Base-by-base conservation (phyloP, 495 filamentous ascomycete species). In the Mytilinidion resinicola region DNA sequence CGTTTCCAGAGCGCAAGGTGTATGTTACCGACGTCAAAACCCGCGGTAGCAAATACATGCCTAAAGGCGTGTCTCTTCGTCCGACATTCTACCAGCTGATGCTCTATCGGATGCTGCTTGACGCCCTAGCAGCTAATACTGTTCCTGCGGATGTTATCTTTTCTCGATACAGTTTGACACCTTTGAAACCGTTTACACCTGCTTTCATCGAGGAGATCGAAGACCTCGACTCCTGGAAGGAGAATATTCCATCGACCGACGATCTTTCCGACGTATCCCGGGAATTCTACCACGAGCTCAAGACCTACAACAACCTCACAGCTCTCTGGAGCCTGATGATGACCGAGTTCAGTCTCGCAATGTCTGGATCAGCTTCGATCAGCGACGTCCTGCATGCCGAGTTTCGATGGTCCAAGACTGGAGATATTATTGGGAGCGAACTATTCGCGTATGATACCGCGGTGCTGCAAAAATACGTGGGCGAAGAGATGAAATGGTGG, bases 21-120 rank as follows among this genome's bases (percentile, higher is more conserved):
- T 96, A 91, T 69, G 72, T 98, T 50, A 87, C 85, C 7, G 93
- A 98, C 64, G 82, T 93, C 53, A 98, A 98, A 70, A 97, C 95
- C 0, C 82, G 91, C 46, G 78, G 69, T 8, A 79, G 76, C 41
- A 74, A 76, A 11, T 78, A 78, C 11, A 59, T 89, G 1, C 91
- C 92, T 0, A 76, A 78, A 19, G 83, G 80, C 30, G 74, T 83
- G 1, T 81, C 85, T n/a, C 81, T 90, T 17, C 84, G 87, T 10
- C 87, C 85, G 0, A 89, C 93, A 0, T 76, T 83, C 51, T 84
- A 96, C 52, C 93, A 98, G 70, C 76, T 98, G 8, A 91, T 95
- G 73, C 74, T 96, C 1, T 98, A 98, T 67, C 90, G 90, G 63
- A 85, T 84, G n/a, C 83, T 97, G 51, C 78, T 98, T 33, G 83